Evolutionary conservation across 805 yeast genomes (phyloP).

Genomic region (Blastobotrys chiropterorum): DNA sequence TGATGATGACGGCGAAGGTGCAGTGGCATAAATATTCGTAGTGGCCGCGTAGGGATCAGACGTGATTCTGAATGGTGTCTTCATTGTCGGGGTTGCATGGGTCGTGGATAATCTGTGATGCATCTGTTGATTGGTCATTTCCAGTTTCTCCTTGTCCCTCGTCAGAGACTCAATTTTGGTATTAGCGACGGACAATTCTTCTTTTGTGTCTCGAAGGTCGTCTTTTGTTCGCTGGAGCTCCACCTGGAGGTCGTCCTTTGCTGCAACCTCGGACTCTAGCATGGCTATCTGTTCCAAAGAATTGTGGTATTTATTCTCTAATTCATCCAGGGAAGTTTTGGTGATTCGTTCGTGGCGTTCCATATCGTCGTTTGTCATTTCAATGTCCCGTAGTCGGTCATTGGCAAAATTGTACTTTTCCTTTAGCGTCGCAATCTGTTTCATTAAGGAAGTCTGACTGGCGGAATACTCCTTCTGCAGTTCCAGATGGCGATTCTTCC

Average conservation of each 20-base stretch:
- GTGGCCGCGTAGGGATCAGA: conserved; percentile 6
- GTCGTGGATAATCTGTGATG: not conserved
- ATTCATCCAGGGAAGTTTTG: conserved; percentile 29
- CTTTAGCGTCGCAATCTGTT: conserved; percentile 26
- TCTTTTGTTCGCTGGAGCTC: conserved; percentile 31
- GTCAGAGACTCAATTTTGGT: conserved; percentile 8
- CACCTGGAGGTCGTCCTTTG: conserved; percentile 24
- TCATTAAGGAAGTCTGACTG: conserved; percentile 21
- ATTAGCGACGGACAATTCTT: conserved; percentile 25
- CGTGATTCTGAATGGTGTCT: not conserved
- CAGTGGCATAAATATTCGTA: conserved; percentile 2
- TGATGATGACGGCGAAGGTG: not conserved
- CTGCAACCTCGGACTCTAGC: conserved; percentile 34
- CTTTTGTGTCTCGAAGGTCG: conserved; percentile 30
- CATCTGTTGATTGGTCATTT: not conserved
- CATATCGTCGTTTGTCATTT: conserved; percentile 39
- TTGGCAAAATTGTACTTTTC: conserved; percentile 30
- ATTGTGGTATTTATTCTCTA: conserved; percentile 33
- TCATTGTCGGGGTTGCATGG: not conserved
- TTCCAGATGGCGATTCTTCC: conserved; percentile 26
- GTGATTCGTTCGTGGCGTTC: conserved; percentile 38
- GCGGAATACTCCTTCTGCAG: conserved; percentile 26
- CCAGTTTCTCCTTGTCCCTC: conserved; percentile 5
- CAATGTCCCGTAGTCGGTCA: conserved; percentile 35
- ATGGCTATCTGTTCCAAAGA: conserved; percentile 36